Base-by-base conservation (phyloP, 192 early-diverging fungal genomes). In the Kappamyces sp. region DNA sequence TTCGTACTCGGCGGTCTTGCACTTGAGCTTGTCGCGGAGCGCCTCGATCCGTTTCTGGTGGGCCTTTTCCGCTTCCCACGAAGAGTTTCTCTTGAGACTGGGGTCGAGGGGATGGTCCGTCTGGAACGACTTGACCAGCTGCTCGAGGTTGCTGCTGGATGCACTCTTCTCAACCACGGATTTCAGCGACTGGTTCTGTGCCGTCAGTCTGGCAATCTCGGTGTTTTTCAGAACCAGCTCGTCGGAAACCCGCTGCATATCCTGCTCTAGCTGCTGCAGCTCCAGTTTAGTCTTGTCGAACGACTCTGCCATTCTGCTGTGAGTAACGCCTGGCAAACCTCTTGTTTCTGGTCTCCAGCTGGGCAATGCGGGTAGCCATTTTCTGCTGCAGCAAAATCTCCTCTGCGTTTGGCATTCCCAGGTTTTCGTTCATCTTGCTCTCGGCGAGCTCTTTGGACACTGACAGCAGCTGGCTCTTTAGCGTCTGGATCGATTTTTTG, bases 61-160 rank as follows among this genome's bases (percentile, higher is more conserved):
- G 46, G 60, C 63, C 47, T 76, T 76, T 55, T 72, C 70, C 1
- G 54, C 11, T 32, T 72, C 70, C 67, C 74, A 69, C 6, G 34
- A 43, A n/a, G 22, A 45, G 22, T 34, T 58, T 54, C 12, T 66
- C 69, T 52, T 31, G 41, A 32, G 62, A 31, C 22, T 22, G 22
- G 22, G 22, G 22, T 22, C 22, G 22, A 0, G 22, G 22, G 22
- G 22, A 22, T 22, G 22, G 22, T 22, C 22, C 22, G 22, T 22
- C 22, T 22, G 22, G 22, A 22, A 22, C 0, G 22, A 22, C 22
- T 22, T 22, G 22, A 7, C 30, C 43, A 15, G 52, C 48, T 11
- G 54, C 62, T 6, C 37, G 46, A n/a, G 29, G 11, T 34, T 64
- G 45, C 47, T 3, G 4, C 39, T 39, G 42, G 55, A n/a, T 51